These are phyloP conservation scores for Dictyostelium brefeldianum DNA, from an alignment of 78 protist genomes.

Conservation along the genomic window DNA sequence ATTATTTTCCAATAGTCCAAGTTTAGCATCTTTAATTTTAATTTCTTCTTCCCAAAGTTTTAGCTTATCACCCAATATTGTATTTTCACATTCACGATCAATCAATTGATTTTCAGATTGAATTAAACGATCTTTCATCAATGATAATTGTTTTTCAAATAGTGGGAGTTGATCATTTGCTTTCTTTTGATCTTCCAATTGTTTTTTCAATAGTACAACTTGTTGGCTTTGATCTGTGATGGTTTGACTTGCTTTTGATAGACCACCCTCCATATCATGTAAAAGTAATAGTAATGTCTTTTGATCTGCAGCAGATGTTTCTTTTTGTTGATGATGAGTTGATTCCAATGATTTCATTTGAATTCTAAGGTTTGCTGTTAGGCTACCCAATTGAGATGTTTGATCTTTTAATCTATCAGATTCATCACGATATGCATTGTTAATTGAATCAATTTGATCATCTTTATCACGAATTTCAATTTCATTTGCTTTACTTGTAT, in stretches of 20 bases:
- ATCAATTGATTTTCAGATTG: constrained; percentile 58
- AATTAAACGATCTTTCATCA: constrained; percentile 50
- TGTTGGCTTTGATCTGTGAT: constrained; percentile 62
- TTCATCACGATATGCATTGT: constrained; percentile 41
- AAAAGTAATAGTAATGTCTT: constrained; percentile 23
- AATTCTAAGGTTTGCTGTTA: constrained; percentile 21
- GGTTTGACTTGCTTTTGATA: constrained; percentile 63
- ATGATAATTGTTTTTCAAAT: neutral
- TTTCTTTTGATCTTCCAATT: constrained; percentile 54
- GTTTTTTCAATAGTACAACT: constrained; percentile 1
- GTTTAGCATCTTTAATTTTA: constrained; percentile 70
- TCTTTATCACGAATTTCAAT: constrained; percentile 11
- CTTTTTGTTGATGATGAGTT: constrained; percentile 36
- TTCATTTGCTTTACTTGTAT: neutral
- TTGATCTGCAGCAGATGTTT: constrained; percentile 26
- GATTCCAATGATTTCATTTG: constrained; percentile 67
- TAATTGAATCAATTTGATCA: constrained; percentile 13
- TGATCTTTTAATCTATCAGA: constrained; percentile 54
- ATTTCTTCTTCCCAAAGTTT: constrained; percentile 79
- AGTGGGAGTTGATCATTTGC: neutral
- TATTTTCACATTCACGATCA: constrained; percentile 52
- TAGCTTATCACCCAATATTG: constrained; percentile 33
- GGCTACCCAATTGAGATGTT: constrained; percentile 28
- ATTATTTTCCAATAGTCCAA: constrained; percentile 40
- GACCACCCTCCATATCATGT: constrained; percentile 57